Base-by-base conservation (phyloP, 371 early-diverging fungal species). In the Haplosporangium sp. region DNA sequence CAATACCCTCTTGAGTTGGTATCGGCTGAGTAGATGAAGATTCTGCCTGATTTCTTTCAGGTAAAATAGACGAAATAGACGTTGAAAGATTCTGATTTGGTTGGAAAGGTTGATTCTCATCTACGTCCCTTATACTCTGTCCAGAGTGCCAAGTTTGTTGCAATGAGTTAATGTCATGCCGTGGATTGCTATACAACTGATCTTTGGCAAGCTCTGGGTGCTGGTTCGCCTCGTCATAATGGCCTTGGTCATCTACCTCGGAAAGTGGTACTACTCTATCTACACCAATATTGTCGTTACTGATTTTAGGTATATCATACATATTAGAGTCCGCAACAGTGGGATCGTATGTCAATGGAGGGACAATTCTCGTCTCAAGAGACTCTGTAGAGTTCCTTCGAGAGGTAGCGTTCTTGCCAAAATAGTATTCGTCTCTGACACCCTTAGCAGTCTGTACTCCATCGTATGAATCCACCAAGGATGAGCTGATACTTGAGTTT, bases 361-460 rank as follows among this genome's bases (percentile, higher is more conserved):
- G 55, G 3, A 42, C 58, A 19, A 73, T 55, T 1, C 63, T 20
- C 7, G 59, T 67, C 15, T 63, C 69, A 27, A 59, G 52, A 7
- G 67, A 67, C 2, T 67, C 61, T 9, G 60, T 34, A 0, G 75
- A 65, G 13, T 17, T 17, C 9, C 61, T 57, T 19, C 56, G 39
- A 5, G 45, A 50, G 1, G 8, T 38, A 34, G 2, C 34, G 15
- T 13, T 27, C n/a, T 57, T 53, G 15, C 57, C 63, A 63, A 42
- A 59, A 44, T 76, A 76, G 19, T 61, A 76, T 55, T 76, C 71
- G 19, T 76, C 71, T 5, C 67, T 65, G 17, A 76, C 63, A 0
- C 47, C 66, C 20, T 52, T 61, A 3, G 76, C 71, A 4, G 67
- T 71, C 63, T 71, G 71, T 0, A 38, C 37, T 4, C 34, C 19